These are phyloP conservation scores for Tulasnella sp. DNA, from an alignment of 768 basidiomycete species.

Conservation along the genomic window DNA sequence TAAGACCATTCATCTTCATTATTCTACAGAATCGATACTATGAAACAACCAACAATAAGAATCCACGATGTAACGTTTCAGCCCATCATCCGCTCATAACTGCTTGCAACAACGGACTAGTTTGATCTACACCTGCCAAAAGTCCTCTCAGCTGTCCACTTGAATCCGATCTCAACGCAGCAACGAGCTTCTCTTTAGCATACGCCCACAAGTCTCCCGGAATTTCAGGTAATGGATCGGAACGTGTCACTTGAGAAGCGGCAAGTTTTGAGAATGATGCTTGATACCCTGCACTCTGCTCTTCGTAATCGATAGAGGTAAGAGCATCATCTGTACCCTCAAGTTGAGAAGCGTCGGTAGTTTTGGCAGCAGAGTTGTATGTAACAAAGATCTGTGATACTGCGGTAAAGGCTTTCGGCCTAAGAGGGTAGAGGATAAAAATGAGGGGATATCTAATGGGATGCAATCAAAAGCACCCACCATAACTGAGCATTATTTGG, in stretches of 20 bases:
- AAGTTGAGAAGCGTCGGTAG: slow-evolving; percentile 21
- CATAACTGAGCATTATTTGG: slow-evolving; percentile 52
- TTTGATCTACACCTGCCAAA: too few species aligned
- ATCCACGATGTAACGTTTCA: too few species aligned
- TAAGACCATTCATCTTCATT: too few species aligned
- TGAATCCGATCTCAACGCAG: too few species aligned
- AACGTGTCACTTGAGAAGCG: slow-evolving; percentile 48
- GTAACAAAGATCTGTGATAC: slow-evolving; percentile 67
- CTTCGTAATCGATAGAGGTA: slow-evolving; percentile 79
- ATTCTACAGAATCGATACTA: too few species aligned
- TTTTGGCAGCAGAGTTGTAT: slow-evolving; percentile 33
- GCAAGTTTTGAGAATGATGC: slow-evolving; percentile 87
- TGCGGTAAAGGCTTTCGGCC: slow-evolving; percentile 56
- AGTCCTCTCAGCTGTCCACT: too few species aligned
- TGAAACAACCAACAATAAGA: too few species aligned
- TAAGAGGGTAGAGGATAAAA: slow-evolving; percentile 23
- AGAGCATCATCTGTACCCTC: slow-evolving; percentile 45
- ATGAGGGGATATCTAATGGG: neutral
- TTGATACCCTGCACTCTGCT: slow-evolving; percentile 83
- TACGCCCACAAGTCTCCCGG: slow-evolving; percentile 26
- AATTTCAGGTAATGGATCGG: slow-evolving; percentile 39
- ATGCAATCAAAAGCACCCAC: slow-evolving; percentile 32
- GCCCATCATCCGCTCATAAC: too few species aligned
- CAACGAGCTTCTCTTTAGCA: slow-evolving; percentile 8
- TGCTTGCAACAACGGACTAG: too few species aligned